Evolutionary conservation across 2,329 filamentous ascomycete species (phyloP).

Genomic region (Colletotrichum higginsianum): DNA sequence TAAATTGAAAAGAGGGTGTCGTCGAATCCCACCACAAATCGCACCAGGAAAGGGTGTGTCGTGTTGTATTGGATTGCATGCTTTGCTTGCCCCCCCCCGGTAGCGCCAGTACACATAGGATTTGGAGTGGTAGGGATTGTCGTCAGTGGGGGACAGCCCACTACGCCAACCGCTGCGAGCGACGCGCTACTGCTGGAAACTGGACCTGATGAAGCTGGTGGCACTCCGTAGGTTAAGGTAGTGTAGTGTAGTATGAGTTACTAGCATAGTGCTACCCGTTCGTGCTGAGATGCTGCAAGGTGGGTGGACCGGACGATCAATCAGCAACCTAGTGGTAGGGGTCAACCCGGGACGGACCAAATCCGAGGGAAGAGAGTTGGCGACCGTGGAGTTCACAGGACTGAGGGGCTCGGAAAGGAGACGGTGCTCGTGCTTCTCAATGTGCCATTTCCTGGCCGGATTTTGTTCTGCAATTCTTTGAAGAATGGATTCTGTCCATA

Average conservation of each 20-base stretch:
- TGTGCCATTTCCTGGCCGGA: background rate
- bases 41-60: conserved; percentile 33
- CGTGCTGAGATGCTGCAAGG: conserved; percentile 23
- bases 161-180: conserved; percentile 32
- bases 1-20: conserved; percentile 32
- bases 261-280: background rate
- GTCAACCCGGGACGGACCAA: conserved; percentile 30
- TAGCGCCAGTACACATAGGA: conserved; percentile 38
- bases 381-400: conserved; percentile 16
- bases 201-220: background rate
- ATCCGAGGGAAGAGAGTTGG: background rate
- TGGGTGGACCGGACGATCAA: conserved; percentile 16
- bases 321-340: conserved; percentile 16
- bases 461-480: background rate
- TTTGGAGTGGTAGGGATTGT: conserved; percentile 36
- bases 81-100: conserved; percentile 17
- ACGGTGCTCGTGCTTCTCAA: background rate
- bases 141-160: conserved; percentile 13
- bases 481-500: too few species aligned
- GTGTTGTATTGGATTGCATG: conserved; percentile 33
- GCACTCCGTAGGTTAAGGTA: background rate
- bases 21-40: conserved; percentile 31
- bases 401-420: background rate
- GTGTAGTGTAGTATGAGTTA: too few species aligned
- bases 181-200: conserved; percentile 15